Evolutionary conservation across 164 flowering plant genomes (phyloP).

Genomic region (Taxillus chinensis): DNA sequence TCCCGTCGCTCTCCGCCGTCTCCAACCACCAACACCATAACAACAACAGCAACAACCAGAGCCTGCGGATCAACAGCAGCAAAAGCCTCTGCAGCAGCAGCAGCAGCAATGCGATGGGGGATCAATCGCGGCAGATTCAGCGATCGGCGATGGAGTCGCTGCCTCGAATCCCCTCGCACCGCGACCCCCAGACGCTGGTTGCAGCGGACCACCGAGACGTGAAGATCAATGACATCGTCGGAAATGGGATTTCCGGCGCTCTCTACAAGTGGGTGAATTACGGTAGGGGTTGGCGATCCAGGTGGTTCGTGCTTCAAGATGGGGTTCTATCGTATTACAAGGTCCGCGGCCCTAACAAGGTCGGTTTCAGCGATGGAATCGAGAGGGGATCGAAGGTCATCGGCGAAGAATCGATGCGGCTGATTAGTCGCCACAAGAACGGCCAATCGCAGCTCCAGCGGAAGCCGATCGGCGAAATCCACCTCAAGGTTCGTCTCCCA

Average conservation of each 20-base stretch:
- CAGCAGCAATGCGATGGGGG: not conserved
- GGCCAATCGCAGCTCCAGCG: not conserved
- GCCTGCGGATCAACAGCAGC: not conserved
- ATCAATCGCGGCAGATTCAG: not conserved
- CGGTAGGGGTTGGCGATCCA: conserved; percentile 2
- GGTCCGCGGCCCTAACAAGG: not conserved
- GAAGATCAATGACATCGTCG: not conserved
- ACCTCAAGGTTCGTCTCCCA: not conserved
- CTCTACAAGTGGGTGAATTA: conserved; percentile 5
- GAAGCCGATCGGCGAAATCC: not conserved
- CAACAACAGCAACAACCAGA: not conserved
- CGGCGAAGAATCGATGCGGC: not conserved
- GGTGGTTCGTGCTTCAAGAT: conserved; percentile 2
- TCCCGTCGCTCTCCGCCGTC: not conserved
- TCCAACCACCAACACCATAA: not conserved
- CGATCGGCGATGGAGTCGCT: not conserved
- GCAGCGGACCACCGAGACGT: not conserved
- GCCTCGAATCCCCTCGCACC: not conserved
- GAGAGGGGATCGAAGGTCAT: not conserved
- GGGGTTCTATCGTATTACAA: conserved; percentile 4
- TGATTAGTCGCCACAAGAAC: not conserved
- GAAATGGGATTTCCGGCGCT: conserved; percentile 2
- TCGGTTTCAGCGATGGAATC: not conserved
- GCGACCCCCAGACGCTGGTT: not conserved
- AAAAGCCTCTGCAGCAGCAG: too few species aligned